Conservation (phyloP, 352 stramenopile genomes). For the Globisporangium megalacanthum region DNA sequence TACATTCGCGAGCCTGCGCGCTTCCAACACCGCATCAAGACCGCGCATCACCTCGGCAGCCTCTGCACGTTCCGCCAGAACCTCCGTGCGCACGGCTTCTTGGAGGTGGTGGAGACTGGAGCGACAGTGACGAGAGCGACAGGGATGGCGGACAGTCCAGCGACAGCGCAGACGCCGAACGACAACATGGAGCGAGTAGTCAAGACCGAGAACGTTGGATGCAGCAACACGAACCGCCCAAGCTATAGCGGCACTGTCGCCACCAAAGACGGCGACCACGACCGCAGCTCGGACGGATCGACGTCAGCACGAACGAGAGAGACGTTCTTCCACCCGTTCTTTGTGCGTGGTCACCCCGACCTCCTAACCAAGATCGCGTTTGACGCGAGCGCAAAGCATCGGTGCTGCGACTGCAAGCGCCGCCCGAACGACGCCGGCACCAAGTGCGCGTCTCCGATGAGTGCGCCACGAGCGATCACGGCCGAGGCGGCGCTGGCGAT, state of each 20-base stretch:
- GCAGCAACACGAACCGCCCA: no score
- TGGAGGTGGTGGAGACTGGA: background rate
- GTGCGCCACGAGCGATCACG: background rate
- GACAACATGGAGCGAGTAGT: no score
- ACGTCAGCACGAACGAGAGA: background rate
- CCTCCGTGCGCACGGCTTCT: background rate
- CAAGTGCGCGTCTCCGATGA: slow-evolving; percentile 4
- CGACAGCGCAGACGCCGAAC: no score
- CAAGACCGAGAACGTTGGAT: no score
- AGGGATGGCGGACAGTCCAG: no score
- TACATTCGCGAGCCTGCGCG: background rate
- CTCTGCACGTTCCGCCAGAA: slow-evolving; percentile 6
- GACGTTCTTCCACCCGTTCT: slow-evolving; percentile 10
- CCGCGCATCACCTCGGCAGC: slow-evolving; percentile 3
- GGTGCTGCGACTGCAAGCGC: slow-evolving; percentile 8
- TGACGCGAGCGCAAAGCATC: slow-evolving; percentile 10
- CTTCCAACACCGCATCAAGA: slow-evolving; percentile 1
- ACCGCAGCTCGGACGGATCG: no score
- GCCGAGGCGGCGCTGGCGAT: slow-evolving; percentile 4
- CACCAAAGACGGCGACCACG: background rate
- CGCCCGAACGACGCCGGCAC: slow-evolving; percentile 8
- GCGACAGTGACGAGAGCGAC: no score
- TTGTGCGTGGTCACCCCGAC: slow-evolving; percentile 1
- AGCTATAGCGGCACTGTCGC: no score
- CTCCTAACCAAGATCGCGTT: slow-evolving; percentile 9